A percentile compares a stretch with the other conserved stretches of the same genome.
These are phyloP conservation scores for Candida pseudoviswanathii DNA, from an alignment of 1,139 yeast genomes.

Conservation along the genomic window DNA sequence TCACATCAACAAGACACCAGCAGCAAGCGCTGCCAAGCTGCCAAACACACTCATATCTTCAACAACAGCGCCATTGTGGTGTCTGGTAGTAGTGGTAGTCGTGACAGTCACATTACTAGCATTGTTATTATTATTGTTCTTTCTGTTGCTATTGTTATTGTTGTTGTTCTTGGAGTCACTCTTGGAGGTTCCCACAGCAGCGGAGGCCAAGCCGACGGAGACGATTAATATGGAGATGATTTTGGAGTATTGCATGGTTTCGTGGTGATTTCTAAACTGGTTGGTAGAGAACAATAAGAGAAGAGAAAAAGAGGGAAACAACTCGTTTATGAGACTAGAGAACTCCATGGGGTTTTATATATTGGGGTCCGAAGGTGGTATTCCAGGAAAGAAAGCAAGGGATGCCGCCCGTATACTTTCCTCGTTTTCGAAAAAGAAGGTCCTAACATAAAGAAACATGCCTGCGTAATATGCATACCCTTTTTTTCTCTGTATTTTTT, in stretches of 20 bases:
- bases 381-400: too few species aligned
- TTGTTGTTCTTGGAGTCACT: neutral
- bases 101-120: neutral
- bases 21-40: slow-evolving; percentile 5
- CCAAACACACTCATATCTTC: neutral
- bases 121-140: neutral
- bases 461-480: neutral
- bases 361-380: too few species aligned
- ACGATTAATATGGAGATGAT: neutral
- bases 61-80: slow-evolving; percentile 4
- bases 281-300: neutral
- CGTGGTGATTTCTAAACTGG: neutral
- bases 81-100: neutral
- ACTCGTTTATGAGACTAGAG: too few species aligned
- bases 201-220: neutral
- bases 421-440: neutral
- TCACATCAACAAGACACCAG: slow-evolving; percentile 6
- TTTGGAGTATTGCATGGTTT: neutral
- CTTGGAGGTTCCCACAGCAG: neutral
- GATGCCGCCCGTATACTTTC: too few species aligned
- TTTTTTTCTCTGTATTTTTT: neutral
- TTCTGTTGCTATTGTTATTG: neutral
- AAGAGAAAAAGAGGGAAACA: neutral
- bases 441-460: neutral
- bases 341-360: too few species aligned